Percentiles rank a stretch among this genome's conserved stretches.
These are phyloP conservation scores for Benincasa hispida DNA, from an alignment of 306 rosid species.

Conservation along the genomic window DNA sequence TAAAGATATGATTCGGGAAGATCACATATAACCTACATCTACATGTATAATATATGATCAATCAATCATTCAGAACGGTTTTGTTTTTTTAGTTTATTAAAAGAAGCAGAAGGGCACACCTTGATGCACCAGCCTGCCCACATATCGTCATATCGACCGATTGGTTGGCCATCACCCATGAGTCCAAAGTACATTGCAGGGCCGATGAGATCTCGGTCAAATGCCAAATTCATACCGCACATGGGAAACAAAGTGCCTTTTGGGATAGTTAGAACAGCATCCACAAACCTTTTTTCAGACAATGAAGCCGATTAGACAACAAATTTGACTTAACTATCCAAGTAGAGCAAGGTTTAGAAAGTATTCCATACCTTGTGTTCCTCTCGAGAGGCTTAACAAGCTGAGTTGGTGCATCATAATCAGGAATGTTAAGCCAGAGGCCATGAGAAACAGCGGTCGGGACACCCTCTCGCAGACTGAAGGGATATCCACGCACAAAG, in stretches of 20 bases:
- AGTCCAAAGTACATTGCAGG: slow-evolving; percentile 95
- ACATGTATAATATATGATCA: neutral
- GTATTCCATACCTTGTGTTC: slow-evolving; percentile 46
- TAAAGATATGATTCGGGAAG: neutral
- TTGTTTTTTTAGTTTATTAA: neutral
- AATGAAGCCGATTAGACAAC: neutral
- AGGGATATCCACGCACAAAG: slow-evolving; percentile 88
- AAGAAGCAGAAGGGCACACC: slow-evolving; percentile 10
- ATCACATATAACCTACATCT: neutral
- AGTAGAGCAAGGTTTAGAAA: neutral
- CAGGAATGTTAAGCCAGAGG: slow-evolving; percentile 90
- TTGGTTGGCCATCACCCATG: slow-evolving; percentile 94
- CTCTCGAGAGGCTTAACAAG: slow-evolving; percentile 83
- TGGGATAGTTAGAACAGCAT: slow-evolving; percentile 49
- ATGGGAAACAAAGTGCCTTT: slow-evolving; percentile 56
- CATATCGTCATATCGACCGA: slow-evolving; percentile 84
- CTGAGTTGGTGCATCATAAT: slow-evolving; percentile 89
- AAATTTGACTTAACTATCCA: neutral
- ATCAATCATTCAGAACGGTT: neutral
- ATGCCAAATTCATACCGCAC: slow-evolving; percentile 93
- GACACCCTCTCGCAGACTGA: slow-evolving; percentile 76
- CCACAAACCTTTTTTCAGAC: slow-evolving; percentile 31
- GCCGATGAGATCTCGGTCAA: slow-evolving; percentile 83
- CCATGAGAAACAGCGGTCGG: slow-evolving; percentile 82
- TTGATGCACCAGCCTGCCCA: slow-evolving; percentile 96